Base-by-base conservation (phyloP, 495 filamentous ascomycete genomes). In the Daldinia bambusicola region DNA sequence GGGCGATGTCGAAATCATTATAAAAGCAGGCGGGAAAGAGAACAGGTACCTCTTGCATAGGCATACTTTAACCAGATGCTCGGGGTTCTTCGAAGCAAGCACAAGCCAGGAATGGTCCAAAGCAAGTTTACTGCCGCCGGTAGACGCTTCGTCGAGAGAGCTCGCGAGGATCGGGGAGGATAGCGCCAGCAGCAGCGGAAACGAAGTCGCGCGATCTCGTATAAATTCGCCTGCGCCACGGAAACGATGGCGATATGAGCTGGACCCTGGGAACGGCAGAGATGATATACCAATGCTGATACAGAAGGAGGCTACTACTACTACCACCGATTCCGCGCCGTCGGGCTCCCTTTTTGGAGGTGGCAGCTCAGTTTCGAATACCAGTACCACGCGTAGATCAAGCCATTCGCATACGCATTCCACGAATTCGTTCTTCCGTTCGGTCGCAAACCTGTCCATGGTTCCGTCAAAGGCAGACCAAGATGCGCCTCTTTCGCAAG, bases 21-120 rank as follows among this genome's bases (percentile, higher is more conserved):
- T 97, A 66, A 79, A 78, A 43, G 88, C 85, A 20, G 89, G 88
- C 55, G 84, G 89, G 40, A 89, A 91, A 68, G 92, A 94, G 79
- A 90, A 89, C 76, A 87, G 92, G 26, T 97, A 97, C 76, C 85
- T 97, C 41, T 86, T 97, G 18, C 94, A 97, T 79, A 86, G 89
- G 43, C 82, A 97, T 72, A 96, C 94, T 30, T 80, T 97, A 70
- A 87, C 91, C 38, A 91, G 95, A 81, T 95, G 92, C 74, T 96
- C 93, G 12, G 93, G 93, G 0, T 97, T 96, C 81, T 97, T 97
- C 80, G 92, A 96, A 80, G 92, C 93, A 36, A 92, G 92, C 74
- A 95, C 91, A 30, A 93, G 89, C 68, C 89, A 92, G 68, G 91
- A 94, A 78, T 97, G 94, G 93, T 90, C 92, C 66, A 84, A 86